Percentiles rank a stretch among this genome's conserved stretches.
Evolutionary conservation across 139 green algal genomes (phyloP).

Genomic region (Pseudopediastrum boryanum): DNA sequence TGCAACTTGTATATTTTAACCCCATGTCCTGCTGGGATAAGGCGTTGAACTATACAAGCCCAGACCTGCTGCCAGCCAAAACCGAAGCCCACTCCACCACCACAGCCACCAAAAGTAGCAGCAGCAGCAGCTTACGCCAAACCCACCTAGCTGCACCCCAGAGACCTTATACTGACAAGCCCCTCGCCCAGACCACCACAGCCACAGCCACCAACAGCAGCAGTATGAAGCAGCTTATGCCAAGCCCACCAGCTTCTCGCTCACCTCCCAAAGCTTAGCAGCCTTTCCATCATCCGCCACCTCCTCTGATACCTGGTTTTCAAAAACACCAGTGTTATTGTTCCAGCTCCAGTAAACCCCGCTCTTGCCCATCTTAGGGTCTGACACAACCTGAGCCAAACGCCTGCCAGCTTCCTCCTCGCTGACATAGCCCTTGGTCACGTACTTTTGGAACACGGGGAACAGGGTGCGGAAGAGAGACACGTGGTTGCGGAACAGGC

Average conservation of each 20-base stretch:
- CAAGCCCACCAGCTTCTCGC: slow-evolving; percentile 80
- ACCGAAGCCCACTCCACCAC: too few relatives aligned
- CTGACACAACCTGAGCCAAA: slow-evolving; percentile 81
- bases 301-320: slow-evolving; percentile 69
- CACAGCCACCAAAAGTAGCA: too few relatives aligned
- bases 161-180: too few relatives aligned
- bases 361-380: slow-evolving; percentile 57
- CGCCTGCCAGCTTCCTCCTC: slow-evolving; percentile 88
- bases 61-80: too few relatives aligned
- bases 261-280: slow-evolving; percentile 78
- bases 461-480: slow-evolving; percentile 87
- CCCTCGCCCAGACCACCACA: too few relatives aligned
- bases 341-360: slow-evolving; percentile 91
- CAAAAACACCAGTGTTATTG: slow-evolving; percentile 67
- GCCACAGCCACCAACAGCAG: too few relatives aligned
- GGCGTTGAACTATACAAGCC: too few relatives aligned
- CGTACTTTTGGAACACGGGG: slow-evolving; percentile 94
- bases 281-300: slow-evolving; percentile 79
- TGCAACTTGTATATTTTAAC: too few relatives aligned
- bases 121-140: too few relatives aligned
- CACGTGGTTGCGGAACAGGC: slow-evolving; percentile 91
- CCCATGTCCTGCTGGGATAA: too few relatives aligned
- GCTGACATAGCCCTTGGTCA: slow-evolving; percentile 93
- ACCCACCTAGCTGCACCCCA: too few relatives aligned
- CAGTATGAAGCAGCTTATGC: slow-evolving; percentile 38